These are phyloP conservation scores for Penicillium digitatum DNA, from an alignment of 2,329 filamentous ascomycete species.

Conservation along the genomic window DNA sequence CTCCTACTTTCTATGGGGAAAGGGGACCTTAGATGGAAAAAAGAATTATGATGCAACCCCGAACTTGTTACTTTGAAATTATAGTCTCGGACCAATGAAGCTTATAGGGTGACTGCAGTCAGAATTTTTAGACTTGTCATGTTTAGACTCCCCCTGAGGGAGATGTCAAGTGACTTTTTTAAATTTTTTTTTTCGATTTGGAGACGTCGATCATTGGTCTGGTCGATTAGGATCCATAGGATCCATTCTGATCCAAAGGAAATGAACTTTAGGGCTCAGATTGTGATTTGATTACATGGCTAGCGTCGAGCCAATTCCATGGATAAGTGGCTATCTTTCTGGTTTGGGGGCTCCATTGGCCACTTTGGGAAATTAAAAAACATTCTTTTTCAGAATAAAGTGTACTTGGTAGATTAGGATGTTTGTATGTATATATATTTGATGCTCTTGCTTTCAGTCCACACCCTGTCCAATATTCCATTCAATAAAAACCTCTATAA, in stretches of 20 bases:
- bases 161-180: constrained; percentile 7
- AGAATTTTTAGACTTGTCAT: constrained; percentile 16
- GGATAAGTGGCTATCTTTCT: constrained; percentile 6
- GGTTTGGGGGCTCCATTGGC: background rate
- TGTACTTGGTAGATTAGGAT: background rate
- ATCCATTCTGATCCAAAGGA: constrained; percentile 5
- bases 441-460: background rate
- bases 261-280: constrained; percentile 5
- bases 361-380: constrained; percentile 6
- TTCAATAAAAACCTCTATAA: background rate
- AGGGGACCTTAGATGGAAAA: background rate
- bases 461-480: background rate
- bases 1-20: background rate
- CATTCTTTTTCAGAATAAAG: background rate
- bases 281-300: constrained; percentile 25
- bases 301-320: constrained; percentile 25
- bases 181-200: background rate
- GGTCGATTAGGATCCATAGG: background rate
- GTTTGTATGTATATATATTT: background rate
- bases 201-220: constrained; percentile 7
- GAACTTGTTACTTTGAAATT: background rate
- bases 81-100: background rate
- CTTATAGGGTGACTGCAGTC: background rate
- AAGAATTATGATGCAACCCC: background rate
- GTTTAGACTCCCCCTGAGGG: constrained; percentile 10